Evolutionary conservation across 345 rosid species (phyloP), one percentile per base, ranked within the genome.

Genomic region (Angophora floribunda): DNA sequence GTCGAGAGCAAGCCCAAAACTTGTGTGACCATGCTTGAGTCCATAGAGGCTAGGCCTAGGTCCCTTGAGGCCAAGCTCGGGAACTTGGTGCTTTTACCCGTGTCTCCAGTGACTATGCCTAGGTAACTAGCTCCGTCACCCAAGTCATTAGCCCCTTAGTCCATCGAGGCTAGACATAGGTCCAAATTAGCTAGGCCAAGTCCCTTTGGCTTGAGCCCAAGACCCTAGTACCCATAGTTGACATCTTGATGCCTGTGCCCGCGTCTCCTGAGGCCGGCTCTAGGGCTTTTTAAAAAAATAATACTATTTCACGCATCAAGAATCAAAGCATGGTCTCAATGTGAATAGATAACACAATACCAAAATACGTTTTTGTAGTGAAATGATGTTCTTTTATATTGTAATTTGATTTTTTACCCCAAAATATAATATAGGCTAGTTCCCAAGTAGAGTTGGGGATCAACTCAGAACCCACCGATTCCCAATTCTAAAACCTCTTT

Each of bases 181-280:
- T 32, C 44, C 47, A 32, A 3, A 70, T 2, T 32, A 45, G 11
- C 10, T 41, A 7, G 49, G 24, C 82, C 47, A 75, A 75, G 82
- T 75, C 28, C 13, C 13, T 75, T 44, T 47, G 41, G 14, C 49
- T 36, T 13, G 4, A 75, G 82, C 75, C 6, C 13, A 6, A 75
- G 28, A 75, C 26, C 26, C 82, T 36, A 41, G 14, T 41, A 9
- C 82, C 24, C 26, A 17, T 36, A 63, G 36, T 28, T 8, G 6
- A 63, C 17, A 28, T 16, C 4, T 51, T 3, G 0, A 2, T 28
- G 70, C 70, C 15, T 5, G 0, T 28, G 36, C 2, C 9, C 17
- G 28, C 5, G 24, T 19, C 24, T 2, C 47, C 5, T 32, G 0
- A 36, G 80, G 24, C 6, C 4, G 0, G 1, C 16, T 7, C 22